These are phyloP conservation scores for Podosphaera fusca DNA, from an alignment of 2,329 filamentous ascomycete species.

Conservation along the genomic window DNA sequence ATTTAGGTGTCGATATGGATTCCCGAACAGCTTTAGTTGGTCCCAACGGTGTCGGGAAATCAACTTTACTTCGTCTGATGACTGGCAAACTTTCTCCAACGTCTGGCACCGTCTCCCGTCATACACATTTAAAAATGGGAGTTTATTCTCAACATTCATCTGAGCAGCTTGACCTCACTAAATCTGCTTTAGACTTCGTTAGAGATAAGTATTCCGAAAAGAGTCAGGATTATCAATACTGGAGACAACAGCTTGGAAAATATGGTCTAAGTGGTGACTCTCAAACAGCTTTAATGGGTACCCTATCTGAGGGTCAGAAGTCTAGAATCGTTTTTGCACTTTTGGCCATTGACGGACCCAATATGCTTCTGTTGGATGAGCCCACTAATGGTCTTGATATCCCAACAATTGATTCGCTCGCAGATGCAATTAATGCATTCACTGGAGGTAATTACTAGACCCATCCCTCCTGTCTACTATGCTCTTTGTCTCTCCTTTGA, in stretches of 20 bases:
- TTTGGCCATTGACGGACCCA: constrained; percentile 81
- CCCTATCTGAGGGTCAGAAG: constrained; percentile 92
- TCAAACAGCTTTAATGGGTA: constrained; percentile 95
- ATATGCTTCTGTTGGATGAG: constrained; percentile 96
- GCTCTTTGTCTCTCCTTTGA: background rate
- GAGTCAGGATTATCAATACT: constrained; percentile 97
- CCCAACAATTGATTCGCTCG: constrained; percentile 89
- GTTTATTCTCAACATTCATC: constrained; percentile 97
- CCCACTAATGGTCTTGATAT: constrained; percentile 99
- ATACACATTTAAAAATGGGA: constrained; percentile 96
- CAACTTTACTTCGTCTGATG: constrained; percentile 86
- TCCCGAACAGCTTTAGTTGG: constrained; percentile 90
- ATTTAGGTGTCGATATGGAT: constrained; percentile 99
- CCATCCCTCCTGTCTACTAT: background rate
- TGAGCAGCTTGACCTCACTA: constrained; percentile 93
- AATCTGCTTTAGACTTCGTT: constrained; percentile 92
- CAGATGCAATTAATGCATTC: constrained; percentile 86
- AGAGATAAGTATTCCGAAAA: constrained; percentile 79
- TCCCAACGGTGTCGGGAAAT: constrained; percentile 98
- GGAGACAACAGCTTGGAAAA: constrained; percentile 86
- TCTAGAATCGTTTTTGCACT: constrained; percentile 94
- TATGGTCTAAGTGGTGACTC: constrained; percentile 85
- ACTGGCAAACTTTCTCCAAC: constrained; percentile 83
- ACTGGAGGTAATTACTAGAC: constrained; percentile 64
- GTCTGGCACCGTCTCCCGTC: constrained; percentile 57